Percentiles rank a stretch among this genome's conserved stretches.
These are phyloP conservation scores for Myxozyma lipomycoides DNA, from an alignment of 805 yeast genomes.

Conservation along the genomic window DNA sequence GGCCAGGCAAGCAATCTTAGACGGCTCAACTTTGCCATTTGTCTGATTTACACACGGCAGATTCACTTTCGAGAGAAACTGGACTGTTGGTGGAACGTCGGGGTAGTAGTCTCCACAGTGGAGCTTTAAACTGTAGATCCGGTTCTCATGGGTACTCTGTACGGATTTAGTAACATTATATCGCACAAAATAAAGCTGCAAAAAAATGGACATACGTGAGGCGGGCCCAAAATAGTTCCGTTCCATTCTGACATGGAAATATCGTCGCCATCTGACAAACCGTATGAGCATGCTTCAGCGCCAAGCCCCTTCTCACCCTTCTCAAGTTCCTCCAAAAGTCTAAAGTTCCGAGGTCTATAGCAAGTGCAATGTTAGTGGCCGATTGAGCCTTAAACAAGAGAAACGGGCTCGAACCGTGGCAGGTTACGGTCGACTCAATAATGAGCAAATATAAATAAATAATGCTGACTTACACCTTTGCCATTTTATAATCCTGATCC, in stretches of 20 bases:
- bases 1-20: slow-evolving; percentile 61
- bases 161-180: neutral
- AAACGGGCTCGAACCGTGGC: no score
- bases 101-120: slow-evolving; percentile 85
- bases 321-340: slow-evolving; percentile 91
- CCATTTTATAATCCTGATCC: no score
- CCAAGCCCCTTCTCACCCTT: slow-evolving; percentile 98
- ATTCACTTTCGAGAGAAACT: slow-evolving; percentile 78
- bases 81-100: slow-evolving; percentile 78
- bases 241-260: slow-evolving; percentile 94
- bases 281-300: slow-evolving; percentile 95
- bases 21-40: slow-evolving; percentile 53
- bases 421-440: no score
- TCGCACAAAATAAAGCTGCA: slow-evolving; percentile 25
- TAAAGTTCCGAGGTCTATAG: slow-evolving; percentile 77
- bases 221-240: slow-evolving; percentile 97
- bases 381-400: no score
- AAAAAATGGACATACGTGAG: slow-evolving; percentile 47
- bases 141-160: slow-evolving; percentile 73
- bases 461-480: no score
- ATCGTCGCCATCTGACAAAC: slow-evolving; percentile 84
- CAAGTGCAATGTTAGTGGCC: no score
- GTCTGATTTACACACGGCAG: slow-evolving; percentile 79
- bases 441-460: no score
- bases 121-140: slow-evolving; percentile 80